These are phyloP conservation scores for Picea abies DNA, from an alignment of 83 land plant genomes.

Conservation along the genomic window DNA sequence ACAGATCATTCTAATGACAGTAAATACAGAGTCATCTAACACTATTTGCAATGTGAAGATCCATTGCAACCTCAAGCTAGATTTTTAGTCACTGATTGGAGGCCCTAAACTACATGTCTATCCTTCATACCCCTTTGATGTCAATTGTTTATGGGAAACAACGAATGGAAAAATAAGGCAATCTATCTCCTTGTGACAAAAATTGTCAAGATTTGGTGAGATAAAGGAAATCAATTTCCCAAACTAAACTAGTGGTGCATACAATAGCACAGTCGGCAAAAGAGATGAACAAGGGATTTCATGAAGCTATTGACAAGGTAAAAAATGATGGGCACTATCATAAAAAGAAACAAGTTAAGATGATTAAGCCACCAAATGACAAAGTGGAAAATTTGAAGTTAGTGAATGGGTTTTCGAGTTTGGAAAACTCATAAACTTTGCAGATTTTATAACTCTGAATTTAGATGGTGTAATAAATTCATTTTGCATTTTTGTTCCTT, in stretches of 20 bases:
- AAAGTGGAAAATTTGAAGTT: background rate
- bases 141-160: background rate
- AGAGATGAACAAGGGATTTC: background rate
- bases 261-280: background rate
- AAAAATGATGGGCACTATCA: background rate
- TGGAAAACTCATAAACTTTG: background rate
- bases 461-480: background rate
- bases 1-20: background rate
- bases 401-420: background rate
- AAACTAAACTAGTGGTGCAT: background rate
- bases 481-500: background rate
- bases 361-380: background rate
- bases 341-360: background rate
- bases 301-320: background rate
- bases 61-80: background rate
- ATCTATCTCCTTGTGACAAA: background rate
- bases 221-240: background rate
- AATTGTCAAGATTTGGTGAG: background rate
- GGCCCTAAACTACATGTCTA: constrained; percentile 8
- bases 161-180: no score
- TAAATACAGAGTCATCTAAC: background rate
- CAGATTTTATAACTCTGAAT: background rate
- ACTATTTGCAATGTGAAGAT: constrained; percentile 5
- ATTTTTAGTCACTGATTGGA: background rate
- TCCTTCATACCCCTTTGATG: background rate